These are phyloP conservation scores for Aspergillus ochraceus DNA, from an alignment of 2,329 filamentous ascomycete species.

Conservation along the genomic window DNA sequence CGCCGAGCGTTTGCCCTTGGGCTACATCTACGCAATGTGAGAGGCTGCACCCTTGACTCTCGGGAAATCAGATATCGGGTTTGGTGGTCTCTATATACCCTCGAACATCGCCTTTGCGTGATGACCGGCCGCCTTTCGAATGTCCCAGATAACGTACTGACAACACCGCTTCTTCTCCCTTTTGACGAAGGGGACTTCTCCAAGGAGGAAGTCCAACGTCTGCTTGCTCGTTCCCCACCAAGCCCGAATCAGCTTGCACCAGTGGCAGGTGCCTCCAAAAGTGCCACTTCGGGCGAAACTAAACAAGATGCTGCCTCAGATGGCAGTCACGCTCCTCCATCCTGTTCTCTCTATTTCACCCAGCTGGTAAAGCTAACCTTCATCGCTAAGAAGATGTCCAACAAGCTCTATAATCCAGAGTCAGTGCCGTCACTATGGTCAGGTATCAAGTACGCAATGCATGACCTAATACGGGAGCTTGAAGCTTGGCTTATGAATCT, in stretches of 20 bases:
- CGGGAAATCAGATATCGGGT: slow-evolving; percentile 47
- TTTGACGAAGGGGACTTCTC: slow-evolving; percentile 44
- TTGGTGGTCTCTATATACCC: slow-evolving; percentile 46
- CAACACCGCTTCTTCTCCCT: slow-evolving; percentile 42
- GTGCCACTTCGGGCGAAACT: slow-evolving; percentile 15
- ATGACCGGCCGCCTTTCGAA: slow-evolving; percentile 48
- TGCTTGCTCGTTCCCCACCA: slow-evolving; percentile 28
- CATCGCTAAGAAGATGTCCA: slow-evolving; percentile 39
- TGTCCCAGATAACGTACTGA: slow-evolving; percentile 43
- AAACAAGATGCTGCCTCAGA: slow-evolving; percentile 13
- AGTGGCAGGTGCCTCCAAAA: slow-evolving; percentile 20
- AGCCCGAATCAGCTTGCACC: slow-evolving; percentile 22
- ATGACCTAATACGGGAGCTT: slow-evolving; percentile 37
- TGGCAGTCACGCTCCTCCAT: slow-evolving; percentile 26
- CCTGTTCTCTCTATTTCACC: slow-evolving; percentile 43
- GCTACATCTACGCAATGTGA: slow-evolving; percentile 44
- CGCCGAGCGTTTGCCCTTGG: slow-evolving; percentile 43
- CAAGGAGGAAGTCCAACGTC: slow-evolving; percentile 29
- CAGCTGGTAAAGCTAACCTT: slow-evolving; percentile 38
- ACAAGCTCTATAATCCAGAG: slow-evolving; percentile 42
- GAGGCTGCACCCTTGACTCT: slow-evolving; percentile 37
- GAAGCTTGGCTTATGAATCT: slow-evolving; percentile 43
- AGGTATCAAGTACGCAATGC: slow-evolving; percentile 39
- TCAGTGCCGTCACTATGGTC: slow-evolving; percentile 37
- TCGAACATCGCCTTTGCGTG: slow-evolving; percentile 44